Evolutionary conservation across 2,329 filamentous ascomycete species (phyloP), one percentile per base, ranked within the genome.

Genomic region (Waltergamsia citrina): DNA sequence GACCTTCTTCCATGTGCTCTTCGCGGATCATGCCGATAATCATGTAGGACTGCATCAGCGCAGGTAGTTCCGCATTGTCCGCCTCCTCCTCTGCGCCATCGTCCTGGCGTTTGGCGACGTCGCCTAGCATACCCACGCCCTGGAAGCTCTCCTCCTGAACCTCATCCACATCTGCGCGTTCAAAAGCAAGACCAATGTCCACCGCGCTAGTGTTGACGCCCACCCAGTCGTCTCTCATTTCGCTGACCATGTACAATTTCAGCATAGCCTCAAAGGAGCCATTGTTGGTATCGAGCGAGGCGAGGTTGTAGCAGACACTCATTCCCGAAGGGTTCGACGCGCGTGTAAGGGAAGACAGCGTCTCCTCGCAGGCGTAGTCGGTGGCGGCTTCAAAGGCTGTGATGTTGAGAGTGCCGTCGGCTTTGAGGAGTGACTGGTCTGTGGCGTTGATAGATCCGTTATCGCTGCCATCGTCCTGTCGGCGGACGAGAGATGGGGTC

Each of bases 301-400:
- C 78, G 17, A 93, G 57, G 52, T 92, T 93, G 62, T 90, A 92
- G 69, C 85, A 93, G 31, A 85, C 74, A 38, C 80, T 81, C 31
- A 85, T 73, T 33, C 85, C 85, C 8, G 82, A 81, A 5, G 82
- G 81, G 44, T 88, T 90, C 17, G 72, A 70, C 27, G 77, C 72
- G 39, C 67, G 61, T 11, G 63, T 61, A 32, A 86, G 63, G 18
- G 57, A 52, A 3, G 56, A 52, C 14, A 92, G 63, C 7, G 71
- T 67, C 16, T 59, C 47, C 29, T 59, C 60, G 54, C 85, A 92
- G 16, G 78, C 78, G 9, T 59, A 47, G 21, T 65, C 61, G 7
- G 74, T 81, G 28, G 63, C 52, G 4, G 48, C 44, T 40, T 78
- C 62, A 77, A 77, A 82, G 6, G 63, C 56, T 4, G 66, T 66